phyloP scores from a whole-genome alignment of 1,284 basidiomycete species.

The Trichosporon sp. region DNA sequence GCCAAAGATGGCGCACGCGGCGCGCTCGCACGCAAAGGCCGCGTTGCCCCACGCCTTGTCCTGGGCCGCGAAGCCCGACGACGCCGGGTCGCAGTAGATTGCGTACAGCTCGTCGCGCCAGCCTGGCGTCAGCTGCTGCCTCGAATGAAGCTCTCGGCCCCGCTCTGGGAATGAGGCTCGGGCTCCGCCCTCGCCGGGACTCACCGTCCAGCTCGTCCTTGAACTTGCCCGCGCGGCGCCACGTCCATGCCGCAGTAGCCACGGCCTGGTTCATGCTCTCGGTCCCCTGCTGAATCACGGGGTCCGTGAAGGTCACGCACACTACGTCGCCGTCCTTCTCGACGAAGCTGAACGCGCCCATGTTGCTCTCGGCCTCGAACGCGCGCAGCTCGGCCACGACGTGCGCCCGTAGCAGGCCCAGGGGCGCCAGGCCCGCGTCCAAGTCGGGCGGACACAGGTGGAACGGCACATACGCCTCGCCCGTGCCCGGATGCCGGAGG shows the following conservation, averaged over 20 bases:
- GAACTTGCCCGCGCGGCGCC: slow-evolving; percentile 48
- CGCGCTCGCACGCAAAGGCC: slow-evolving; percentile 82
- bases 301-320: slow-evolving; percentile 30
- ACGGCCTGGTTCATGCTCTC: slow-evolving; percentile 41
- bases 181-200: slow-evolving; percentile 12
- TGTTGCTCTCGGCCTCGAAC: background rate
- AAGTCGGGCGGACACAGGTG: slow-evolving; percentile 13
- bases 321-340: slow-evolving; percentile 2
- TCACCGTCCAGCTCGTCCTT: slow-evolving; percentile 46
- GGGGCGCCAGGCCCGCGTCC: slow-evolving; percentile 7
- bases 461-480: slow-evolving; percentile 18
- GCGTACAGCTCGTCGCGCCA: slow-evolving; percentile 83
- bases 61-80: slow-evolving; percentile 47
- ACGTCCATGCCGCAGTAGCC: slow-evolving; percentile 37
- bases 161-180: background rate
- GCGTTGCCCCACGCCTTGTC: slow-evolving; percentile 54
- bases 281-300: slow-evolving; percentile 25
- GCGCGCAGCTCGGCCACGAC: slow-evolving; percentile 8
- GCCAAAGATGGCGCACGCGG: slow-evolving; percentile 75
- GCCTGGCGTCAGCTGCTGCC: slow-evolving; percentile 45
- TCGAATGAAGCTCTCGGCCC: too few relatives aligned
- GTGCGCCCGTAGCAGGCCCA: slow-evolving; percentile 21
- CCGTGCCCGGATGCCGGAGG: slow-evolving; percentile 8
- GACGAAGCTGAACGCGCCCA: slow-evolving; percentile 6
- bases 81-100: slow-evolving; percentile 64